Conservation (phyloP, 805 yeast species). For the Yarrowia sp. region DNA sequence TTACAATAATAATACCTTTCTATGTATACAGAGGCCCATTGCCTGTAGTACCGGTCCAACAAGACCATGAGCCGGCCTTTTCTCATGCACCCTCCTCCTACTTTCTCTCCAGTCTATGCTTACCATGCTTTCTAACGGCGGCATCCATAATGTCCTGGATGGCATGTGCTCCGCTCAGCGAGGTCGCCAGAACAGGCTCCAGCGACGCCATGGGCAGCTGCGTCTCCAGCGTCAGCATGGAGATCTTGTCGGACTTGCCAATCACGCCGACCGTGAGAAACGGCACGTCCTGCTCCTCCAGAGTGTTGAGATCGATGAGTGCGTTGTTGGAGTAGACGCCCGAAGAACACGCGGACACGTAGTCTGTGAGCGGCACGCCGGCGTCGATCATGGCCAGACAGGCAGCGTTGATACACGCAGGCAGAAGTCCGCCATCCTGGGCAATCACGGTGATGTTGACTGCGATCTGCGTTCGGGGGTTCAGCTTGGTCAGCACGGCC, state of each 20-base stretch:
- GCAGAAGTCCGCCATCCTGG: conserved; percentile 85
- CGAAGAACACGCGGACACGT: conserved; percentile 73
- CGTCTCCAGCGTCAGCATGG: conserved; percentile 74
- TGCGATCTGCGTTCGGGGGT: conserved; percentile 80
- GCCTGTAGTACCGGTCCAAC: too few species aligned
- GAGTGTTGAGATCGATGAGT: conserved; percentile 72
- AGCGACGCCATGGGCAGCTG: conserved; percentile 79
- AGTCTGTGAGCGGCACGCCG: conserved; percentile 91
- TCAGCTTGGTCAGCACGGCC: conserved; percentile 67
- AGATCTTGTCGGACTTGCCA: conserved; percentile 77
- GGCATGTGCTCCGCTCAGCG: conserved; percentile 82
- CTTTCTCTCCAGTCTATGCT: conserved; percentile 49
- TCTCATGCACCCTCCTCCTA: neutral
- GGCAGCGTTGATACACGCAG: conserved; percentile 78
- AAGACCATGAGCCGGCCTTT: too few species aligned
- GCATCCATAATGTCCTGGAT: conserved; percentile 82
- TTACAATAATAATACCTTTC: too few species aligned
- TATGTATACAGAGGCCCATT: too few species aligned
- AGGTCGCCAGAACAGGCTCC: conserved; percentile 73
- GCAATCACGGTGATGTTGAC: conserved; percentile 74
- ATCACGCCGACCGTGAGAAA: conserved; percentile 77
- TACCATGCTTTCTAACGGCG: conserved; percentile 75
- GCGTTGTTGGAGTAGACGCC: conserved; percentile 80
- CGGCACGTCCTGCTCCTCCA: conserved; percentile 84
- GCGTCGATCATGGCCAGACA: conserved; percentile 92